These are phyloP conservation scores for Mycosphaerella sp. DNA, from an alignment of 2,329 filamentous ascomycete species.

Conservation along the genomic window DNA sequence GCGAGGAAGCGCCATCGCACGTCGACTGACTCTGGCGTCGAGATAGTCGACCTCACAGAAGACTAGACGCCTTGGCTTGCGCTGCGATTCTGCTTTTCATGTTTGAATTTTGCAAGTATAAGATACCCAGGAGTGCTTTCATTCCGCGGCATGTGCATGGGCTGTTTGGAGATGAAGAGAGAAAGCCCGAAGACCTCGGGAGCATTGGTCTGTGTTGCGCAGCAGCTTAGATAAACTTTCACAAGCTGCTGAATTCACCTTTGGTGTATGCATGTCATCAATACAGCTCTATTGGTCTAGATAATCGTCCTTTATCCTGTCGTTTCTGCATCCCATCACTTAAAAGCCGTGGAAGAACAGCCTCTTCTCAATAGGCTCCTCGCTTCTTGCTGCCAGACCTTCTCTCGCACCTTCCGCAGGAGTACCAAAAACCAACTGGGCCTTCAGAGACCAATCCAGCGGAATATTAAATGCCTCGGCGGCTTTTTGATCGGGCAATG, in stretches of 20 bases:
- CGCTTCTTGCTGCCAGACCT: conserved; percentile 23
- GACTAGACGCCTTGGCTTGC: conserved; percentile 13
- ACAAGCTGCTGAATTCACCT: no score
- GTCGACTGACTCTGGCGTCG: conserved; percentile 20
- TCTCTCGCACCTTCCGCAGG: conserved; percentile 41
- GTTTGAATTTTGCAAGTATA: background rate
- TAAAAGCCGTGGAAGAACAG: conserved; percentile 28
- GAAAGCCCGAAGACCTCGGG: background rate
- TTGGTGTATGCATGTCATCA: no score
- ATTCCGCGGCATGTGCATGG: background rate
- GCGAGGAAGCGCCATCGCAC: conserved; percentile 12
- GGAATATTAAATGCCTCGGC: conserved; percentile 63
- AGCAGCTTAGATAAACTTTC: no score
- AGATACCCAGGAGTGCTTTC: background rate
- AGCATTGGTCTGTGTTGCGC: background rate
- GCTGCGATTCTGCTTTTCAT: background rate
- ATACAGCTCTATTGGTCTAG: background rate
- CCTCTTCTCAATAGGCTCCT: conserved; percentile 29
- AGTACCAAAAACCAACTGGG: conserved; percentile 70
- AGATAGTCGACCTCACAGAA: conserved; percentile 24
- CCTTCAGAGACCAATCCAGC: conserved; percentile 65
- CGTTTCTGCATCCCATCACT: background rate
- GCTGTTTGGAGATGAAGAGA: no score
- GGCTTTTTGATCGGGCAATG: conserved; percentile 69
- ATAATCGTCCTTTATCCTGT: background rate